A percentile compares a stretch with the other conserved stretches of the same genome.
Conservation (phyloP, 768 basidiomycete genomes). For the Austroboletus eburneus region DNA sequence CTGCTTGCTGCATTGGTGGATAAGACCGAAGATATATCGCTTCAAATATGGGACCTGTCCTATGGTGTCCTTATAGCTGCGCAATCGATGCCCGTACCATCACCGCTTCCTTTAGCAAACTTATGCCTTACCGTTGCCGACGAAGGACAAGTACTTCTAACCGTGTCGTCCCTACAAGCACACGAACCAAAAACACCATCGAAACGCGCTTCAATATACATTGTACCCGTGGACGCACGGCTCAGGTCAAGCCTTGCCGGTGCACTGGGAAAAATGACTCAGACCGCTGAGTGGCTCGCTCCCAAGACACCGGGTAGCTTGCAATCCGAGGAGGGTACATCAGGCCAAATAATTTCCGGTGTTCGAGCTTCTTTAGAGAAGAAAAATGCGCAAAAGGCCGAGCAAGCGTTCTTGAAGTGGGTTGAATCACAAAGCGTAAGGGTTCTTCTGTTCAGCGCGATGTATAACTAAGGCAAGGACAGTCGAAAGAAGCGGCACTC, state of each 20-base stretch:
- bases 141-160: conserved; percentile 49
- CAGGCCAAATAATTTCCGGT: conserved; percentile 33
- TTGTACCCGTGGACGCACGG: conserved; percentile 55
- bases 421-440: conserved; percentile 34
- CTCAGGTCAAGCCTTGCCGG: conserved; percentile 56
- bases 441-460: not conserved
- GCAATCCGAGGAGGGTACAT: conserved; percentile 12
- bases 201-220: conserved; percentile 50
- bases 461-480: conserved; percentile 2
- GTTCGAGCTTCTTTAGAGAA: conserved; percentile 41
- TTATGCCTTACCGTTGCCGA: conserved; percentile 32
- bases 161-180: conserved; percentile 38
- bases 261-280: conserved; percentile 52
- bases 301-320: not conserved
- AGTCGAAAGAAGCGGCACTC: conserved; percentile 18
- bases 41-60: conserved; percentile 68
- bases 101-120: conserved; percentile 32
- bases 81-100: conserved; percentile 48
- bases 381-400: conserved; percentile 48
- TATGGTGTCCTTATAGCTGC: conserved; percentile 61
- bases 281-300: conserved; percentile 45
- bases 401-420: conserved; percentile 62
- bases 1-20: conserved; percentile 46
- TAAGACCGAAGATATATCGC: conserved; percentile 38
- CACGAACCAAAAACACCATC: conserved; percentile 3